Evolutionary conservation across 2,329 filamentous ascomycete species (phyloP), one percentile per base, ranked within the genome.

Genomic region (Exophiala mesophila): DNA sequence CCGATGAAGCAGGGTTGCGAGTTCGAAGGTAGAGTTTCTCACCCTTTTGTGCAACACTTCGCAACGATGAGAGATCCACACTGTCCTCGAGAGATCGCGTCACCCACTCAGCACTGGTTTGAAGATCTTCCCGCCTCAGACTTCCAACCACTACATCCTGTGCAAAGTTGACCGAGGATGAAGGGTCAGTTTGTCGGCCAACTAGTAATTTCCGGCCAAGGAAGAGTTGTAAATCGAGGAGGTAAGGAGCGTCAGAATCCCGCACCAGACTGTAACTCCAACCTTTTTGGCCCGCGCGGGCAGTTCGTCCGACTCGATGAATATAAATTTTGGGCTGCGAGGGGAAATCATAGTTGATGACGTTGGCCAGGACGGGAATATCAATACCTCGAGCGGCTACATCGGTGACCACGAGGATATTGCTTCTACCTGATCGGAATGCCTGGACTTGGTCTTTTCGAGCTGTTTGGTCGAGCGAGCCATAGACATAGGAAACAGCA

Each of bases 321-420:
- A 98, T 85, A 57, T 94, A 98, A 30, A 98, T 82, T 67, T 98
- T 98, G 15, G 92, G 88, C 58, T 97, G 92, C 2, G 90, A 85
- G 3, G 92, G 90, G 53, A 98, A 98, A 60, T 97, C 90, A 65
- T 94, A 98, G 71, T 98, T 97, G 71, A 98, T 90, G 45, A 98
- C 92, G 61, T 98, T 97, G 43, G 88, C 89, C 24, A 98, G 74
- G 34, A 96, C 78, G 0, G 92, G 92, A 54, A 98, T 95, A 78
- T 98, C 92, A 49, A 98, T 94, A 79, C 92, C 90, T 72, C 92
- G 78, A 16, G 92, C 92, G 10, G 92, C 92, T 40, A 98, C 88
- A 62, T 98, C 92, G 1, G 92, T 98, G 32, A 97, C 90, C 2
- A 98, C 89, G 6, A 98, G 69, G 35, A 98, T 88, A 55, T 95